These are phyloP conservation scores for Pachysandra terminalis DNA, from an alignment of 164 flowering plant species.

Conservation along the genomic window DNA sequence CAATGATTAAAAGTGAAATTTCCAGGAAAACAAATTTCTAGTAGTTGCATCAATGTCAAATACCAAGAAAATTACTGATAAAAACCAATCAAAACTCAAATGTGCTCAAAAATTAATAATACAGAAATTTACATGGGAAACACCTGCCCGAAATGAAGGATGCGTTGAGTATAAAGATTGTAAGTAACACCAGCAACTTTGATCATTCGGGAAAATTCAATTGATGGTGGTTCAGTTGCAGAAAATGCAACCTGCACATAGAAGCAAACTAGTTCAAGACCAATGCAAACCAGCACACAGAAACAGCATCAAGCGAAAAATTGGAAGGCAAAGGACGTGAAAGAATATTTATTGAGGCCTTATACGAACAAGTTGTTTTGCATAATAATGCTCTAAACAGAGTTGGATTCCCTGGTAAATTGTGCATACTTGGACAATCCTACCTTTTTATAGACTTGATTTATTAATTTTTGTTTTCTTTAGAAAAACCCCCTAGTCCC, in stretches of 20 bases:
- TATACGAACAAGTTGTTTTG: too few relatives aligned
- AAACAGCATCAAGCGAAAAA: too few relatives aligned
- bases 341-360: too few relatives aligned
- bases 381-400: too few relatives aligned
- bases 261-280: background rate
- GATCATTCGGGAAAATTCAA: constrained; percentile 29
- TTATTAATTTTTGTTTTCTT: too few relatives aligned
- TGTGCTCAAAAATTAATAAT: background rate
- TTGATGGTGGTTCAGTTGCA: constrained; percentile 24
- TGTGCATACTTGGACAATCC: too few relatives aligned
- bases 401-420: too few relatives aligned
- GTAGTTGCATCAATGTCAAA: background rate
- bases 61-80: background rate
- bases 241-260: constrained; percentile 42
- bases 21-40: background rate
- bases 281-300: background rate
- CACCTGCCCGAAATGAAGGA: constrained; percentile 48
- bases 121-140: constrained; percentile 8
- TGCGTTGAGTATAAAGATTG: constrained; percentile 36
- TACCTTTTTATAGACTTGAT: too few relatives aligned
- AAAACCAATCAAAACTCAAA: background rate
- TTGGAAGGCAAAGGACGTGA: too few relatives aligned
- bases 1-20: too few relatives aligned
- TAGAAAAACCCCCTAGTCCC: too few relatives aligned
- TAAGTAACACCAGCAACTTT: constrained; percentile 41